Conservation (phyloP, 306 rosid genomes). For the Cicer yamashitae region DNA sequence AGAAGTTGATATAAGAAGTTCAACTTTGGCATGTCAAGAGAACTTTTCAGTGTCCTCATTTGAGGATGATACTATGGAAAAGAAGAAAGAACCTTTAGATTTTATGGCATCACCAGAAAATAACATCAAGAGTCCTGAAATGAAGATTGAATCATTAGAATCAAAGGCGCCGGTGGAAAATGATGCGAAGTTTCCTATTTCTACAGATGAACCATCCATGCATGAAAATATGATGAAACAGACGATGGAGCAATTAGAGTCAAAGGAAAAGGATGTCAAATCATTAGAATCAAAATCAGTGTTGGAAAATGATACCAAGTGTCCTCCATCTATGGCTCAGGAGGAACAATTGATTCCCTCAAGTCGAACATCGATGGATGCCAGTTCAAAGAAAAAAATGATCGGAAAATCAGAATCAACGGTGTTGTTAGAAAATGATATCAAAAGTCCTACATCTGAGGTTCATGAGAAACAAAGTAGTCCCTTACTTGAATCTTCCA, state of each 20-base stretch:
- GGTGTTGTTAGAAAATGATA: constrained; percentile 32
- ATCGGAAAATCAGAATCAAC: constrained; percentile 38
- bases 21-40: constrained; percentile 33
- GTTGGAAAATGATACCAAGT: constrained; percentile 29
- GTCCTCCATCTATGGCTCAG: background rate
- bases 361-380: constrained; percentile 20
- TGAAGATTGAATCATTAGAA: constrained; percentile 46
- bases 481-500: constrained; percentile 16
- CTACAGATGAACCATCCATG: constrained; percentile 40
- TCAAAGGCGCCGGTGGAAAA: constrained; percentile 43
- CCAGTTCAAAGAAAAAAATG: constrained; percentile 38
- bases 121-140: constrained; percentile 26
- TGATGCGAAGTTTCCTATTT: constrained; percentile 32
- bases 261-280: background rate
- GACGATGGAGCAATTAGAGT: constrained; percentile 40
- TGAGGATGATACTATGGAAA: constrained; percentile 37
- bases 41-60: constrained; percentile 12
- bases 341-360: constrained; percentile 5
- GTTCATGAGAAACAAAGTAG: constrained; percentile 37
- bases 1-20: constrained; percentile 26
- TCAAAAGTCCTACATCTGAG: constrained; percentile 39
- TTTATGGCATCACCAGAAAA: constrained; percentile 38
- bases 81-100: constrained; percentile 39
- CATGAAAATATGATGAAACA: constrained; percentile 34
- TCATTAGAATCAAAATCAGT: constrained; percentile 16